Evolutionary conservation across 768 basidiomycete genomes (phyloP).

Genomic region (Candolleomyces eurysporus): DNA sequence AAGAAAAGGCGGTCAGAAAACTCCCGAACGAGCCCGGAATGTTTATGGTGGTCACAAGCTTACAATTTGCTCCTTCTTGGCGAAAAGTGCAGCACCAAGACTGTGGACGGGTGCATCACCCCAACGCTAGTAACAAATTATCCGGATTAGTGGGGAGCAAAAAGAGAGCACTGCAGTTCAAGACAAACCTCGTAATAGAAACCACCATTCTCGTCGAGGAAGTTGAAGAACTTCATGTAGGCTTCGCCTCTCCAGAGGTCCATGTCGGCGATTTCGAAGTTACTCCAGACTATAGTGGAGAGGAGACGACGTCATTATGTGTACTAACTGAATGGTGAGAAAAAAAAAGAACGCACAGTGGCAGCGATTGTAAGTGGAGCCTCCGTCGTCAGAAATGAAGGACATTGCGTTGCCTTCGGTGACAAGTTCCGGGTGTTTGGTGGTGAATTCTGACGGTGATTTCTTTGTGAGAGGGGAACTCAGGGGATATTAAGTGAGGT

Average conservation of each 20-base stretch:
- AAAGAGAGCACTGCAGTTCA: background rate
- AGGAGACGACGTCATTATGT: background rate
- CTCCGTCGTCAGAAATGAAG: conserved; percentile 79
- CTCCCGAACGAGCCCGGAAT: background rate
- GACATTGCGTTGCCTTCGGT: conserved; percentile 71
- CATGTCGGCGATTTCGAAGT: conserved; percentile 87
- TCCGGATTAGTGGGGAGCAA: too few relatives aligned
- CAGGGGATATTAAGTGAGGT: conserved; percentile 2
- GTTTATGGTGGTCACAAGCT: conserved; percentile 8
- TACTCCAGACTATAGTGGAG: conserved; percentile 72
- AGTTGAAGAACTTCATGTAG: conserved; percentile 81
- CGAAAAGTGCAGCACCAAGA: conserved; percentile 88
- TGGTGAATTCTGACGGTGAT: conserved; percentile 61
- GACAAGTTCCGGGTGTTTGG: conserved; percentile 57
- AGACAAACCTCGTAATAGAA: conserved; percentile 77
- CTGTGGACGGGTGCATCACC: conserved; percentile 91
- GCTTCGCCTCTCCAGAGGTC: conserved; percentile 83
- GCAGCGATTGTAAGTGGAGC: conserved; percentile 71
- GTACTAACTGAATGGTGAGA: background rate
- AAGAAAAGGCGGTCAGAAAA: conserved; percentile 2
- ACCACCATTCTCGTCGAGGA: conserved; percentile 75
- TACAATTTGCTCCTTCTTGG: conserved; percentile 79
- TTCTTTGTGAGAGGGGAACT: background rate
- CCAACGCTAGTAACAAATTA: conserved; percentile 58
- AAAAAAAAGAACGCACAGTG: conserved; percentile 48